A percentile compares a stretch with the other conserved stretches of the same genome.
phyloP scores from a whole-genome alignment of 768 basidiomycete genomes.

The Podaxis pistillaris region DNA sequence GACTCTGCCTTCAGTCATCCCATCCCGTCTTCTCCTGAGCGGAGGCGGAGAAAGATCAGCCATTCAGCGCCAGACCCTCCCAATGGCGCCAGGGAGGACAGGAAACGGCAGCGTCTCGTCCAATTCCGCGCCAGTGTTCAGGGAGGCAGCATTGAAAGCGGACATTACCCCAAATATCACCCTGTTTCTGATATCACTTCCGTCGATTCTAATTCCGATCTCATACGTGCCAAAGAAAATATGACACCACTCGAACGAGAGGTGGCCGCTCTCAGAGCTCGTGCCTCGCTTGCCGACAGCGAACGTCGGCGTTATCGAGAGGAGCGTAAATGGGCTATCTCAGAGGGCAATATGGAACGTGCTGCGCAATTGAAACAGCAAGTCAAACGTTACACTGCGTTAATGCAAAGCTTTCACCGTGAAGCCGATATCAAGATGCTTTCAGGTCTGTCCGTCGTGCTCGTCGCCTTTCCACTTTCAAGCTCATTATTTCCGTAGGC shows the following conservation, averaged over 20 bases:
- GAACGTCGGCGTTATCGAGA: slow-evolving; percentile 82
- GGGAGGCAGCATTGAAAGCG: slow-evolving; percentile 29
- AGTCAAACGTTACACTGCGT: slow-evolving; percentile 73
- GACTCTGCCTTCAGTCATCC: slow-evolving; percentile 40
- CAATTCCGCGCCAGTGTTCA: slow-evolving; percentile 46
- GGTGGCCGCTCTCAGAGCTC: slow-evolving; percentile 70
- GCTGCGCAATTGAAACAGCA: slow-evolving; percentile 83
- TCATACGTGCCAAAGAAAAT: slow-evolving; percentile 53
- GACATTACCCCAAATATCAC: slow-evolving; percentile 24
- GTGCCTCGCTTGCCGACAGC: slow-evolving; percentile 79
- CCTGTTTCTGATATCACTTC: slow-evolving; percentile 61
- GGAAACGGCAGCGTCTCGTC: slow-evolving; percentile 36
- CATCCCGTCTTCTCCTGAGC: slow-evolving; percentile 23
- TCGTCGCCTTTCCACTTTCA: neutral
- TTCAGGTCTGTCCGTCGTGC: slow-evolving; percentile 46
- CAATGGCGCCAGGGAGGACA: slow-evolving; percentile 22
- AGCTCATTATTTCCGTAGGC: neutral
- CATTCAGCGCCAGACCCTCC: slow-evolving; percentile 18
- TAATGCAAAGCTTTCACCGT: slow-evolving; percentile 78
- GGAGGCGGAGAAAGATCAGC: slow-evolving; percentile 28
- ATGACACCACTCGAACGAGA: slow-evolving; percentile 72
- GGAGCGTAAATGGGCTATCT: slow-evolving; percentile 84
- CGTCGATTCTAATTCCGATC: slow-evolving; percentile 67
- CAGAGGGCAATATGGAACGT: slow-evolving; percentile 72
- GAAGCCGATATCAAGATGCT: slow-evolving; percentile 72